Conservation (phyloP, 768 basidiomycete genomes). For the Sistotremastrum niveocremeum region DNA sequence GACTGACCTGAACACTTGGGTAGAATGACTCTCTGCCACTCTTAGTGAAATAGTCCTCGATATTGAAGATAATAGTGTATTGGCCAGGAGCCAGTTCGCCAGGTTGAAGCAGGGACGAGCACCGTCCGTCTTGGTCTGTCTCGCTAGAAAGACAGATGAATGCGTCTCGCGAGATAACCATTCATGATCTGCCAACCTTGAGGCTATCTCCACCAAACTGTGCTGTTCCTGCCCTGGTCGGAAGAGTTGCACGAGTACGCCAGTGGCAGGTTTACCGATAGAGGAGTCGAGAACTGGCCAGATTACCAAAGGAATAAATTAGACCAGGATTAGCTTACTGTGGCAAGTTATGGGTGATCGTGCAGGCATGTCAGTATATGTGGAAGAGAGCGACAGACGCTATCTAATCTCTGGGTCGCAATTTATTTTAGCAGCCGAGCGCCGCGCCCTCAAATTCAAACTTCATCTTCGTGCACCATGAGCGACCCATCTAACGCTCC, state of each 20-base stretch:
- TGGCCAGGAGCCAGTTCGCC: constrained; percentile 41
- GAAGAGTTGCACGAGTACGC: constrained; percentile 44
- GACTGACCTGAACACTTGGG: constrained; percentile 75
- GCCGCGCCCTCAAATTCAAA: not conserved
- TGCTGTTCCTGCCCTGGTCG: too few relatives aligned
- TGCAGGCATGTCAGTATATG: not conserved
- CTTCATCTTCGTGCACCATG: not conserved
- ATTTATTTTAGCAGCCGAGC: too few relatives aligned
- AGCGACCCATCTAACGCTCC: constrained; percentile 38
- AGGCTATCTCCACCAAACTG: too few relatives aligned
- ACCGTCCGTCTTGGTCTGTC: constrained; percentile 77
- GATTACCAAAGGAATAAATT: not conserved
- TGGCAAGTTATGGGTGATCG: constrained; percentile 89
- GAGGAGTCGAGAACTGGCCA: constrained; percentile 72
- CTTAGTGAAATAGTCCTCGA: constrained; percentile 65
- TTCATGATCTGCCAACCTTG: constrained; percentile 31
- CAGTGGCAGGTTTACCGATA: constrained; percentile 65
- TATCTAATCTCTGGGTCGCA: not conserved
- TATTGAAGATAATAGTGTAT: constrained; percentile 81
- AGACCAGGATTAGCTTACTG: constrained; percentile 28
- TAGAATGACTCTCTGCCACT: constrained; percentile 63
- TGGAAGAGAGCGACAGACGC: not conserved
- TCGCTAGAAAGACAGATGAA: constrained; percentile 24
- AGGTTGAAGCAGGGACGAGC: constrained; percentile 52
- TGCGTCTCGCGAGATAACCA: too few relatives aligned